Base-by-base conservation (phyloP, 345 rosid species). In the Aegle marmelos region DNA sequence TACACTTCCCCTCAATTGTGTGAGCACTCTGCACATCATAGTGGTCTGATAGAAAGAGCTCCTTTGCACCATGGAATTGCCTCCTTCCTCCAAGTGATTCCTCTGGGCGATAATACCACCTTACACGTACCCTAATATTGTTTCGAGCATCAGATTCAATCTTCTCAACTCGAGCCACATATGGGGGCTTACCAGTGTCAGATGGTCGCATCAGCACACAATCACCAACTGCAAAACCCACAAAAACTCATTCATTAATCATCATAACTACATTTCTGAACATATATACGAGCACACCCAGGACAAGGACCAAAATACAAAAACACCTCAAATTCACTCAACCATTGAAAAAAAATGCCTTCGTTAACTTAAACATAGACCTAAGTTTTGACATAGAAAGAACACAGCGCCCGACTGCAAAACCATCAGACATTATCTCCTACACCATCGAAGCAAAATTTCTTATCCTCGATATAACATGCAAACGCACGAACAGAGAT, bases 41-140 rank as follows among this genome's bases (percentile, higher is more conserved):
- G 81, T 95, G 98, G 79, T 95, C 98, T 1, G 98, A 95, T 77
- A 94, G 73, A 83, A 94, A 91, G 2, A 94, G 90, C 88, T 94
- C 98, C 81, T 93, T 94, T 0, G 88, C 94, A 57, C 98, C 98
- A 80, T 93, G 97, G 79, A 95, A 95, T 86, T 89, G 93, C 68
- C 95, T 88, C 83, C 98, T 79, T 14, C 98, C 98, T 25, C 98
- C 95, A 11, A 85, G 81, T 0, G 97, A 90, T 76, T 94, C 97
- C 85, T 94, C 95, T 1, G 98, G 98, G 62, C 97, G 87, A 61
- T 95, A 93, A 60, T 91, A 95, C 98, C 98, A 95, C 78, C 91
- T 85, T 17, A 85, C 94, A 80, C 82, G 85, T 53, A 95, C 98
- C 82, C 90, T 90, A 60, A 91, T 89, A 54, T 91, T 89, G 85